Conservation (phyloP, 495 filamentous ascomycete species). For the Letharia lupina region DNA sequence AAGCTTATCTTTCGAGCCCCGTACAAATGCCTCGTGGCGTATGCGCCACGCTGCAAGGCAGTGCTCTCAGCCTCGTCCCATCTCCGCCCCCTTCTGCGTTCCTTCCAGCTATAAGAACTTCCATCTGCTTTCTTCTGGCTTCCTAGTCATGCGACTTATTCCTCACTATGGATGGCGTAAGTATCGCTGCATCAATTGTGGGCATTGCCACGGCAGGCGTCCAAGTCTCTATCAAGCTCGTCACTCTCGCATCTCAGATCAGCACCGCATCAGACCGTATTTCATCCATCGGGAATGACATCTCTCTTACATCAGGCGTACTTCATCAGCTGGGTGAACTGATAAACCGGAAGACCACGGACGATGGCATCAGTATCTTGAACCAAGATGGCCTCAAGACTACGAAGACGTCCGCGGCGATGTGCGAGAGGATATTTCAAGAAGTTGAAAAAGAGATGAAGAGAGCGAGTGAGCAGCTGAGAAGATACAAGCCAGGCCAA, state of each 20-base stretch:
- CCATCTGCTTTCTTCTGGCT: background rate
- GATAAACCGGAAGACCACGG: background rate
- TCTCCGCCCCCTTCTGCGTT: background rate
- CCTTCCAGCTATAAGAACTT: background rate
- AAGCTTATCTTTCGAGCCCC: background rate
- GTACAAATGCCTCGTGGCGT: background rate
- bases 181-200: constrained; percentile 22
- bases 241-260: constrained; percentile 22
- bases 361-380: constrained; percentile 14
- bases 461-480: constrained; percentile 18
- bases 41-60: background rate
- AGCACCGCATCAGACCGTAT: constrained; percentile 20
- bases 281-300: constrained; percentile 18
- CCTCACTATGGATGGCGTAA: constrained; percentile 22
- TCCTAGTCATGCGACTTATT: background rate
- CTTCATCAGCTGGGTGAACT: constrained; percentile 21
- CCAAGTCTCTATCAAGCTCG: constrained; percentile 23
- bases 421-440: constrained; percentile 18
- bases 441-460: constrained; percentile 7
- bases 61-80: background rate
- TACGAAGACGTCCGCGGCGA: constrained; percentile 10
- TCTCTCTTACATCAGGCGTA: constrained; percentile 18
- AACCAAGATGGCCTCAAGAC: constrained; percentile 14
- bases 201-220: constrained; percentile 21
- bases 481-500: background rate